Evolutionary conservation across 75 land plant genomes (phyloP).

Genomic region (Picea glauca): DNA sequence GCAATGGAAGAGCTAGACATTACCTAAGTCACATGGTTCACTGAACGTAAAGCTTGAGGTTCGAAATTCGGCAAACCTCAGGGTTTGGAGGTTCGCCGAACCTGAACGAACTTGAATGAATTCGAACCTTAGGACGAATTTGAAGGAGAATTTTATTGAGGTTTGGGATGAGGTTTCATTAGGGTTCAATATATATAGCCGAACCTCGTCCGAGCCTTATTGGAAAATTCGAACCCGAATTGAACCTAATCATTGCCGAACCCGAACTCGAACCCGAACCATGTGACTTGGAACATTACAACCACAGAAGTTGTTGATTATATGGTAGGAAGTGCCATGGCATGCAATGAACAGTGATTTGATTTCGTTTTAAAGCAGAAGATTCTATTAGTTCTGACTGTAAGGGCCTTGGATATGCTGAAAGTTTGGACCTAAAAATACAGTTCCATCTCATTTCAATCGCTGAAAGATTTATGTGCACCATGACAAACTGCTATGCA

Average conservation of each 20-base stretch:
- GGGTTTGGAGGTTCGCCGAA: no score
- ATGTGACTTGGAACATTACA: conserved; percentile 68
- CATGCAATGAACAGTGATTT: conserved; percentile 77
- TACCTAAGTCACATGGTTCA: conserved; percentile 3
- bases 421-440: conserved; percentile 90
- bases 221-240: no score
- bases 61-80: no score
- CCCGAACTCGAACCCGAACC: no score
- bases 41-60: no score
- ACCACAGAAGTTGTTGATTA: conserved; percentile 97
- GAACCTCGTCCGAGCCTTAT: no score
- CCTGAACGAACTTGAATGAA: no score
- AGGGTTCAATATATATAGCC: no score
- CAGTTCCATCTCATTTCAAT: conserved; percentile 66
- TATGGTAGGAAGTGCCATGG: conserved; percentile 94
- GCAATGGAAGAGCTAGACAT: conserved; percentile 87
- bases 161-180: no score
- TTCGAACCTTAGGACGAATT: no score
- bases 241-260: no score
- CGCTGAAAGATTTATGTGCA: conserved; percentile 66
- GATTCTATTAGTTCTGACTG: conserved; percentile 77
- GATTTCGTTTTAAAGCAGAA: conserved; percentile 65
- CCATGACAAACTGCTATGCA: conserved; percentile 89
- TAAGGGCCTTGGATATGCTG: conserved; percentile 97
- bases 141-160: no score